A percentile compares a stretch with the other conserved stretches of the same genome.
These are phyloP conservation scores for Pleomassaria siparia DNA, from an alignment of 2,329 filamentous ascomycete species.

Conservation along the genomic window DNA sequence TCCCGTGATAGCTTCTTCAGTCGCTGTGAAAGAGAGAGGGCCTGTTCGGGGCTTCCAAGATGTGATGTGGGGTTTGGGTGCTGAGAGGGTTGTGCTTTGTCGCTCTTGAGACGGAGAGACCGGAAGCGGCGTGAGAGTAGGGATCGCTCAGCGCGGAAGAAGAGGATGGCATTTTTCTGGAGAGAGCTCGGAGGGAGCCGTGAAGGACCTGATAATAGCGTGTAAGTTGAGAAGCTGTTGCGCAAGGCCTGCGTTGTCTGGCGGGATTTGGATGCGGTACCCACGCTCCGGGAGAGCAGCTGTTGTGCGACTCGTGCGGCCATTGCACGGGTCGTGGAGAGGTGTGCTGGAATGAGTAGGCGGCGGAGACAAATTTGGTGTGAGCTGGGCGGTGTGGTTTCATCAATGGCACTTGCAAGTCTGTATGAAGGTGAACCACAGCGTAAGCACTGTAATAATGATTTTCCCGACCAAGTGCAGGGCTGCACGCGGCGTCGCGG, in stretches of 20 bases:
- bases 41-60: conserved; percentile 42
- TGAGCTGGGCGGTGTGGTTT: conserved; percentile 12
- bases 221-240: conserved; percentile 33
- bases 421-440: no score
- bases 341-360: background rate
- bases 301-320: conserved; percentile 27
- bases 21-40: conserved; percentile 64
- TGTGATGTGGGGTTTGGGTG: conserved; percentile 43
- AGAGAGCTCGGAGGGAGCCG: conserved; percentile 12
- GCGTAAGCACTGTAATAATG: no score
- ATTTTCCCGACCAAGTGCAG: no score
- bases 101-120: conserved; percentile 42
- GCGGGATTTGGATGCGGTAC: conserved; percentile 9
- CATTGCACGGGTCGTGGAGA: conserved; percentile 16
- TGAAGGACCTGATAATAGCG: conserved; percentile 11
- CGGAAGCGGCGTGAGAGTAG: conserved; percentile 30
- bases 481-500: background rate
- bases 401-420: conserved; percentile 1
- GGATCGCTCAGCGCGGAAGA: conserved; percentile 21
- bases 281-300: conserved; percentile 21
- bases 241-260: conserved; percentile 20
- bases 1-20: conserved; percentile 84
- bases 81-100: conserved; percentile 28
- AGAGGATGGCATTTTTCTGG: conserved; percentile 17
- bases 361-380: conserved; percentile 4